Base-by-base conservation (phyloP, 2,329 filamentous ascomycete species). In the Aspergillus neoniger region DNA sequence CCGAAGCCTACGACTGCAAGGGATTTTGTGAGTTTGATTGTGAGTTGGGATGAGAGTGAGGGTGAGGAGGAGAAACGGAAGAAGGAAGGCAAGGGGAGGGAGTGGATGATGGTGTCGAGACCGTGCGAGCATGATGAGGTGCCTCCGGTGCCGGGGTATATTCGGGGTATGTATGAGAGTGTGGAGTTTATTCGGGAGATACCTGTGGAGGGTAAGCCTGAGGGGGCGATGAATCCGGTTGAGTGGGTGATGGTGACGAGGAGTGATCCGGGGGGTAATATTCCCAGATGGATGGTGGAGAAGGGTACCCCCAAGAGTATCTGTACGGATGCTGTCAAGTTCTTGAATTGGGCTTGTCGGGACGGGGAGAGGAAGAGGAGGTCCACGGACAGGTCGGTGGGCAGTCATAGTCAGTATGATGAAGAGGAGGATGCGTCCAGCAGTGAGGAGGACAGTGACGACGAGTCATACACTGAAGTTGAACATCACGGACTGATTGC, bases 211-310 rank as follows among this genome's bases (percentile, higher is more conserved):
- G 48, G 60, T 49, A 41, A 62, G 59, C 38, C 48, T 60, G 48
- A 60, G 61, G 52, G 63, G 39, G 60, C 88, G 64, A 75, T 78
- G 8, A 88, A 88, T 65, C 86, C 88, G 0, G 83, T 96, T 1
- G 92, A 96, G 74, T 96, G 92, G 92, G 85, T 95, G 62, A 96
- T 96, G 92, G 86, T 96, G 17, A 96, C 92, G 1, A 84, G 92
- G 52, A 94, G 90, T 73, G 92, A 96, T 68, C 92, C 92, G 3
- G 92, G 92, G 10, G 92, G 92, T 55, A 94, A 87, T 61, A 92
- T 96, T 17, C 92, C 92, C 1, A 85, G 91, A 14, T 96, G 95
- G 77, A 88, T 96, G 83, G 91, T 96, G n/a, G 92, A 96, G 70
- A 88, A 91, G 72, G 91, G 90, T 30, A 96, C 92, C 0, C 92